Conservation (phyloP, 2,329 filamentous ascomycete genomes). For the Aspergillus jensenii region DNA sequence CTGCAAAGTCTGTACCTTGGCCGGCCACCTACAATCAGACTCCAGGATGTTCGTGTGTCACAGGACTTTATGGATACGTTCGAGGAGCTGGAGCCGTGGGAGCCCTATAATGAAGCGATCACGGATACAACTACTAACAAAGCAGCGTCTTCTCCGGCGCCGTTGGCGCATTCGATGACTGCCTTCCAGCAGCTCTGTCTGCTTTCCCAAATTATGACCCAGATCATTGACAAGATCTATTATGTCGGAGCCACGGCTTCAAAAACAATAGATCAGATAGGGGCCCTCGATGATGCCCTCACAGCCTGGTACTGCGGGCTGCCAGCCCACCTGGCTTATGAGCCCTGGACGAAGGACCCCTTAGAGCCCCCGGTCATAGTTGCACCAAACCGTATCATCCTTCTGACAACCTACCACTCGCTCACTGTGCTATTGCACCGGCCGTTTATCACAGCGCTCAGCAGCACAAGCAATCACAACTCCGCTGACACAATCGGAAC, state of each 20-base stretch:
- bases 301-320: not conserved
- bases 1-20: no score
- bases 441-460: constrained; percentile 38
- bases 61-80: no score
- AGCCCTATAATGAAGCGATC: no score
- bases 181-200: constrained; percentile 37
- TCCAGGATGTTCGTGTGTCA: no score
- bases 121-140: no score
- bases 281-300: not conserved
- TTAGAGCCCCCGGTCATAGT: not conserved
- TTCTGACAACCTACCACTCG: constrained; percentile 40
- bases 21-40: no score
- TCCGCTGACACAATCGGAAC: no score
- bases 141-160: no score
- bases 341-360: not conserved
- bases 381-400: constrained; percentile 31
- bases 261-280: constrained; percentile 18
- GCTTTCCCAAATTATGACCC: constrained; percentile 34
- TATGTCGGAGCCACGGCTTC: constrained; percentile 27
- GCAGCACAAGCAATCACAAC: not conserved
- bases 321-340: not conserved
- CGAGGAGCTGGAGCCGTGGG: no score
- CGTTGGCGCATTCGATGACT: constrained; percentile 30
- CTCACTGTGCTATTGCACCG: constrained; percentile 48
- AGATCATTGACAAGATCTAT: constrained; percentile 39